Percentiles rank a stretch among this genome's conserved stretches.
Evolutionary conservation across 1,284 basidiomycete species (phyloP).

Genomic region (Trametes hirsuta): DNA sequence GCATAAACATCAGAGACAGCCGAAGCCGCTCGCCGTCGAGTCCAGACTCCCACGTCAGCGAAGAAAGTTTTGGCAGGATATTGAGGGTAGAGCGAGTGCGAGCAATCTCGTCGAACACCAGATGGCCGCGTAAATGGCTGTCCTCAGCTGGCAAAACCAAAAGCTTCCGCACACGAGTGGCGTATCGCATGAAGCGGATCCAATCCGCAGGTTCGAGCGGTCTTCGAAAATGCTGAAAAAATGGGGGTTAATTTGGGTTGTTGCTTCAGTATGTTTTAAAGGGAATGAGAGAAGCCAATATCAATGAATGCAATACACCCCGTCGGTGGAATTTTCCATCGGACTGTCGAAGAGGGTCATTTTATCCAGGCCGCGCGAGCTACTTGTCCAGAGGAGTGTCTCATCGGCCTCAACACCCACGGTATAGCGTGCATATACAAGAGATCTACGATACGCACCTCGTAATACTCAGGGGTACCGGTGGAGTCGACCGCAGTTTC

Average conservation of each 20-base stretch:
- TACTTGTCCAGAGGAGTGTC: too few relatives aligned
- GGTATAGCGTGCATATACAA: neutral
- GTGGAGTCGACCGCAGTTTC: neutral
- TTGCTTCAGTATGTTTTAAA: too few relatives aligned
- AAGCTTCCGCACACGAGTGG: conserved; percentile 51
- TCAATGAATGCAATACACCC: too few relatives aligned
- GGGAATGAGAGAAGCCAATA: too few relatives aligned
- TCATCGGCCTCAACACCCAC: too few relatives aligned
- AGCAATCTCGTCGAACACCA: conserved; percentile 56
- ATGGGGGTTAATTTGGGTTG: neutral
- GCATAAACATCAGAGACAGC: conserved; percentile 48
- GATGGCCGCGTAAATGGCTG: conserved; percentile 4
- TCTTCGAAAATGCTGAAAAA: conserved; percentile 44
- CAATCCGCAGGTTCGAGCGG: conserved; percentile 55
- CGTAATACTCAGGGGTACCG: neutral
- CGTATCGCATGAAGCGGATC: conserved; percentile 58
- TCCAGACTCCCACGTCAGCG: conserved; percentile 10
- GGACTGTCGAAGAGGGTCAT: too few relatives aligned
- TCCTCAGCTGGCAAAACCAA: conserved; percentile 10
- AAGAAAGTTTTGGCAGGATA: conserved; percentile 46
- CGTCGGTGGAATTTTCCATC: too few relatives aligned
- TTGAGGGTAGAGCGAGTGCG: conserved; percentile 53
- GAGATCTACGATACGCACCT: neutral
- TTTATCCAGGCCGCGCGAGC: too few relatives aligned
- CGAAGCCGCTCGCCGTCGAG: conserved; percentile 30